Conservation (phyloP, 2,329 filamentous ascomycete species). For the Diaporthe batatas region DNA sequence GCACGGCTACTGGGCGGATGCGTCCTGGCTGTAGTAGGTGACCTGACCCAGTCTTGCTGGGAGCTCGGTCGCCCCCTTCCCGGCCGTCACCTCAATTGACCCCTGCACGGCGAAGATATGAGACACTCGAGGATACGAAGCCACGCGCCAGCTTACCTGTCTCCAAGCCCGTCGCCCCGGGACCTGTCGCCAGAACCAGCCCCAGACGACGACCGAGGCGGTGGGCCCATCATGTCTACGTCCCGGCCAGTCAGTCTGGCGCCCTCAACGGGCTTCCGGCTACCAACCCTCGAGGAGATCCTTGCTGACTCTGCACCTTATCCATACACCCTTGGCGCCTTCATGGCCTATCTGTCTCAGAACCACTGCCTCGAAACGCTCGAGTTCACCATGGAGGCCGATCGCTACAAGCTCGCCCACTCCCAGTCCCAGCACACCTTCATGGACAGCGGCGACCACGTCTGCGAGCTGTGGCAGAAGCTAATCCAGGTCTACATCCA, state of each 20-base stretch:
- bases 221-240: slow-evolving; percentile 58
- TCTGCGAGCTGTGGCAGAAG: slow-evolving; percentile 87
- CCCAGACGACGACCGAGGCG: slow-evolving; percentile 60
- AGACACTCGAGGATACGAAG: slow-evolving; percentile 61
- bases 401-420: slow-evolving; percentile 79
- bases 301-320: slow-evolving; percentile 86
- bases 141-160: slow-evolving; percentile 59
- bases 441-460: slow-evolving; percentile 69
- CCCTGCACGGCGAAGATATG: slow-evolving; percentile 52
- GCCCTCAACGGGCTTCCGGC: slow-evolving; percentile 55
- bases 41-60: slow-evolving; percentile 44
- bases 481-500: slow-evolving; percentile 91
- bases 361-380: slow-evolving; percentile 97
- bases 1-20: slow-evolving; percentile 16
- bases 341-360: slow-evolving; percentile 96
- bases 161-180: slow-evolving; percentile 56
- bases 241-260: slow-evolving; percentile 65
- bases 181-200: slow-evolving; percentile 60
- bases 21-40: slow-evolving; percentile 11
- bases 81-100: slow-evolving; percentile 43
- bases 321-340: slow-evolving; percentile 91
- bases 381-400: slow-evolving; percentile 95
- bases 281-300: slow-evolving; percentile 86
- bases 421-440: slow-evolving; percentile 58
- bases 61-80: slow-evolving; percentile 43